These are phyloP conservation scores for Tricholoma hemisulphureum DNA, from an alignment of 768 basidiomycete species.

Conservation along the genomic window DNA sequence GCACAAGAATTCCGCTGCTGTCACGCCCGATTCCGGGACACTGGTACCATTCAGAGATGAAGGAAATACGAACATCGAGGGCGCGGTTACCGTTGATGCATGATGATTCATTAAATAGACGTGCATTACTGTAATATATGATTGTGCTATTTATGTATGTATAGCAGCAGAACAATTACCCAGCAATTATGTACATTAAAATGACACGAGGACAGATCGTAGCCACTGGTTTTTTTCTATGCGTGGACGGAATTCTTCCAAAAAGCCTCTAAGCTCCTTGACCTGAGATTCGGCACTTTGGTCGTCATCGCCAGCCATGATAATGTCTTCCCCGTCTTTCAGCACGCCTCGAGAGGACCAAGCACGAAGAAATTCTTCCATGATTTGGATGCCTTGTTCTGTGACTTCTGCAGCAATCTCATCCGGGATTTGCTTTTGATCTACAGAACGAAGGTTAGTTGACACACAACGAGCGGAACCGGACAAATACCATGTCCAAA, in stretches of 20 bases:
- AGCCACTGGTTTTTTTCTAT: conserved; percentile 84
- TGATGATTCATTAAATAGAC: background rate
- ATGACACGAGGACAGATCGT: conserved; percentile 49
- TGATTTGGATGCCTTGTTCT: conserved; percentile 76
- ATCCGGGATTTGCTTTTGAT: conserved; percentile 32
- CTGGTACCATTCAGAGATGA: background rate
- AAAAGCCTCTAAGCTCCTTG: conserved; percentile 54
- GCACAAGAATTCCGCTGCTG: conserved; percentile 7
- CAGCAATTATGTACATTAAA: conserved; percentile 18
- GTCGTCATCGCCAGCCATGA: conserved; percentile 38
- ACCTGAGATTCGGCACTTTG: conserved; percentile 43
- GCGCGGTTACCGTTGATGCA: background rate
- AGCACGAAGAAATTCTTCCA: conserved; percentile 71
- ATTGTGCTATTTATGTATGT: too few species aligned
- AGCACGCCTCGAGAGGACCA: conserved; percentile 50
- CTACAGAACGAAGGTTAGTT: background rate
- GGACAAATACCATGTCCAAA: conserved; percentile 46
- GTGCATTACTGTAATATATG: too few species aligned
- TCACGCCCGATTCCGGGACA: background rate
- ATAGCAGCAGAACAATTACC: too few species aligned
- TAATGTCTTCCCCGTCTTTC: conserved; percentile 49
- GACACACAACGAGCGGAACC: background rate
- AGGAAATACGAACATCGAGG: background rate
- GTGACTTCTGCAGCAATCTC: conserved; percentile 58
- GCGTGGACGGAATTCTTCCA: conserved; percentile 61